A percentile compares a stretch with the other conserved stretches of the same genome.
These are phyloP conservation scores for Penicillium sp. DNA, from an alignment of 2,329 filamentous ascomycete species.

Conservation along the genomic window DNA sequence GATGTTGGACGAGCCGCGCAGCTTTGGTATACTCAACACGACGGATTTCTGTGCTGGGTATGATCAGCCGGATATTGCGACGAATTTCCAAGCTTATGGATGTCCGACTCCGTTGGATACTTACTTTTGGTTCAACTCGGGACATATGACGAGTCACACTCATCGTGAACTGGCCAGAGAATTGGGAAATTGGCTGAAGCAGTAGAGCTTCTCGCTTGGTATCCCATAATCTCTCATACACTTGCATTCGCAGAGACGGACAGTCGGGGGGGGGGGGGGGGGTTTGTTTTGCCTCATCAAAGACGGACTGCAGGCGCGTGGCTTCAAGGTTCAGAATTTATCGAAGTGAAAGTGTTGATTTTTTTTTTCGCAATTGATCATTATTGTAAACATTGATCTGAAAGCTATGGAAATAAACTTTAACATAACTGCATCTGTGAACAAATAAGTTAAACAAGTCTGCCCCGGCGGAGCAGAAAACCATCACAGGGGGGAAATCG, in stretches of 20 bases:
- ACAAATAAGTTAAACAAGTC: no score
- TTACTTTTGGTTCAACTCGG: conserved; percentile 47
- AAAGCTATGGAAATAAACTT: no score
- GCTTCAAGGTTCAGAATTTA: no score
- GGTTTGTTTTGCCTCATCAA: no score
- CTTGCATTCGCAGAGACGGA: no score
- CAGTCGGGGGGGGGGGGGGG: no score
- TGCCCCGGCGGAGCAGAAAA: conserved; percentile 6
- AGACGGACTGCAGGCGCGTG: no score
- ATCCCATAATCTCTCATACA: no score
- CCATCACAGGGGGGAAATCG: conserved; percentile 16
- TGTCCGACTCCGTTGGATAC: conserved; percentile 38
- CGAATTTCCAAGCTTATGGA: conserved; percentile 41
- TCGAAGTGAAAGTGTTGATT: no score
- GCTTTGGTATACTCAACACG: conserved; percentile 43
- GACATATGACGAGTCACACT: conserved; percentile 42
- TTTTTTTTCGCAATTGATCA: no score
- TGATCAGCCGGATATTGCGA: conserved; percentile 42
- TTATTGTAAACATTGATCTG: no score
- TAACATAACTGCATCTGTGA: no score
- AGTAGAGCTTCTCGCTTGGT: background rate
- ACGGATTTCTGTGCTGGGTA: conserved; percentile 43
- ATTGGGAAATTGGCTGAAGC: conserved; percentile 13
- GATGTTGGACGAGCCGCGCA: conserved; percentile 38
- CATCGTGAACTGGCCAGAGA: conserved; percentile 36